Evolutionary conservation across 2,329 filamentous ascomycete genomes (phyloP), one percentile per base, ranked within the genome.

Genomic region (Rutstroemia sp.): DNA sequence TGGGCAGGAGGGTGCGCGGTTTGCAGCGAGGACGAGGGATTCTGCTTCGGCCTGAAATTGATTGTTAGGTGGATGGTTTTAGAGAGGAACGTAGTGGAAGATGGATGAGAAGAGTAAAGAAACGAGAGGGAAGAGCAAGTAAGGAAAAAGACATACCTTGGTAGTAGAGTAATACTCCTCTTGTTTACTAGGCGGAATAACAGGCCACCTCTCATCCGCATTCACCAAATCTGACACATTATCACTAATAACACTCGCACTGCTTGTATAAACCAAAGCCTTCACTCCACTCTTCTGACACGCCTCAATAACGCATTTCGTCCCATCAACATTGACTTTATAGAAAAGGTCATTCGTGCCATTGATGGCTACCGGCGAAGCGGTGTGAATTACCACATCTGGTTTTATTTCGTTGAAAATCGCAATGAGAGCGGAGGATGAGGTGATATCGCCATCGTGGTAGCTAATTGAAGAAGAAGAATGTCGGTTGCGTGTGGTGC

Each of bases 361-460:
- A 67, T 75, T 73, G 70, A 77, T 67, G 67, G 71, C 71, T 73
- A 80, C 74, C 41, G 89, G 88, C 37, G 86, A 89, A 19, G 92
- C 94, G 2, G 92, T 95, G 73, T 99, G 92, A 67, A 97, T 86
- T 52, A 99, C 90, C 14, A 95, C 82, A 68, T 91, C 85, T 19
- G 92, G 92, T 65, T 80, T 81, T 54, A 85, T 77, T 61, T 82
- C 76, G 34, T 78, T 71, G 65, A 97, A 84, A 46, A 90, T 74
- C 39, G 78, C 75, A 42, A 80, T 70, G 61, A 94, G 77, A 59
- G 77, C 78, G 54, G 77, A 75, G 18, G 74, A 68, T 61, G 88
- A 83, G 54, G 88, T 91, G 70, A 94, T 90, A 72, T 92, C 88
- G 69, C 83, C 87, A 64, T 90, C 84, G 70, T 82, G 79, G 75